These are phyloP conservation scores for Arabidopsis thaliana DNA, from an alignment of 345 rosid genomes.

Conservation along the genomic window TAIR10.1 NC_003076.8:3512501-3513000, in stretches of 20 bases:
- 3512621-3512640: conserved; percentile 90
- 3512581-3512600: conserved; percentile 60
- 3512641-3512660: conserved; percentile 98
- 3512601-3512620: conserved; percentile 95
- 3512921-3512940: conserved; percentile 41
- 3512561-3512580: conserved; percentile 1
- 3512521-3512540: conserved; percentile 6
- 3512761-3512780: neutral
- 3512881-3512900: conserved; percentile 9
- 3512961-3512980: conserved; percentile 36
- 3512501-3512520: neutral
- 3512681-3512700: conserved; percentile 96
- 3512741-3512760: conserved; percentile 3
- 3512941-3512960: conserved; percentile 46
- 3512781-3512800: neutral
- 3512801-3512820: neutral
- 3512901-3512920: conserved; percentile 13
- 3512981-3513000: conserved; percentile 30
- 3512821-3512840: conserved; percentile 8
- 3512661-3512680: conserved; percentile 97
- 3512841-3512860: neutral
- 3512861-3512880: conserved; percentile 4
- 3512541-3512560: neutral
- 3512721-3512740: conserved; percentile 88
- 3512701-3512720: conserved; percentile 71